Base-by-base conservation (phyloP, 352 stramenopile species). In the Globisporangium megalacanthum region DNA sequence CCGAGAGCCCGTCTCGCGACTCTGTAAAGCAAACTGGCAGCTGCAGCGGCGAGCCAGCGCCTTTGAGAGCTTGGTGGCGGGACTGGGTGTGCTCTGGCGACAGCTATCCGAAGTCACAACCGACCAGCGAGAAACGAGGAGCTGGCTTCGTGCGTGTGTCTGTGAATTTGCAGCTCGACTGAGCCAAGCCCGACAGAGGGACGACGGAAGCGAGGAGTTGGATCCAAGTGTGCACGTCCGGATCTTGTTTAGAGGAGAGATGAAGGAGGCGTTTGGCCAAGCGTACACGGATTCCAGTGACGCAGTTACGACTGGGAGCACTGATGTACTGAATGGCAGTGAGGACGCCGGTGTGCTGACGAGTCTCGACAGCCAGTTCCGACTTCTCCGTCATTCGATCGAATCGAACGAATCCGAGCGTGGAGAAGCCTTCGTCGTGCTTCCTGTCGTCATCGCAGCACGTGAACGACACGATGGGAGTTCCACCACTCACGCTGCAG, bases 221-320 rank as follows among this genome's bases (percentile, higher is more conserved):
- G 29, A 39, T 8, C 33, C 39, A 10, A 37, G 37, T 20, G 13
- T 13, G 41, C 46, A 54, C n/a, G 44, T 66, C 20, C 55, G 61
- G 22, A 33, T 66, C 7, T n/a, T 66, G 19, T 66, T 66, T 31
- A 35, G 56, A 5, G 44, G 42, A 11, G 61, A 66, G 39, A 48
- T 49, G 11, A 64, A 57, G 17, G 49, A 56, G 1, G 8, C 11
- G 20, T 64, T 45, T 31, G 51, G 36, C 6, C 19, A 14, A 42
- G 61, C 55, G 17, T 66, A 64, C 33, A 31, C n/a, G 6, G 20
- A 19, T 20, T 3, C 4, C 5, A 8, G 6, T 25, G 44, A 8
- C 6, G 44, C 8, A 25, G 19, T 31, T 8, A 13, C 35, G 10
- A 5, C 35, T 39, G 35, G 35, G 35, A 39, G 47, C 19, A 25